Evolutionary conservation across 768 basidiomycete species (phyloP).

Genomic region (Filobasidium floriforme): DNA sequence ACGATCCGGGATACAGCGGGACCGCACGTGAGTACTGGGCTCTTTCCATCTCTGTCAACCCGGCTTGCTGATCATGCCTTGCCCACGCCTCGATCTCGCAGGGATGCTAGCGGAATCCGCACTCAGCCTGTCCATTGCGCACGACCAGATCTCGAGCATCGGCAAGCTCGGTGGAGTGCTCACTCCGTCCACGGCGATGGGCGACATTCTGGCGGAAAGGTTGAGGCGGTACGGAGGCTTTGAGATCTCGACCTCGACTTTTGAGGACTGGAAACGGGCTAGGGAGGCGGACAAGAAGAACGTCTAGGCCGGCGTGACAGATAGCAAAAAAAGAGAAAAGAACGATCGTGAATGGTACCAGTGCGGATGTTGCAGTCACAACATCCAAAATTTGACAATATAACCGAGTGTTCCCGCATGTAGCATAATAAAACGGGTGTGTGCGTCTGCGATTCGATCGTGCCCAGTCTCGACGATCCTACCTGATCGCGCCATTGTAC

Average conservation of each 20-base stretch:
- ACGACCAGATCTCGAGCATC: conserved; percentile 54
- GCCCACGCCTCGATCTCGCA: conserved; percentile 29
- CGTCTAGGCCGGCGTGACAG: conserved; percentile 6
- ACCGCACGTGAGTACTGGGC: conserved; percentile 32
- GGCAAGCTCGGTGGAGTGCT: conserved; percentile 66
- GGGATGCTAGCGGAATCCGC: conserved; percentile 75
- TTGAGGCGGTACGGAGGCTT: conserved; percentile 49
- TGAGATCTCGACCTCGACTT: conserved; percentile 25
- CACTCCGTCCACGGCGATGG: conserved; percentile 76
- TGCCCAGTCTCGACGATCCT: too few species aligned
- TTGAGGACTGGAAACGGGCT: conserved; percentile 15
- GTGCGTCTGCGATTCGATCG: too few species aligned
- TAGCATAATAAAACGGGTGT: too few species aligned
- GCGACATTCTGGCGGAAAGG: conserved; percentile 53
- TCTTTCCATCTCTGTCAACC: neutral
- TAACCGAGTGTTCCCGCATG: too few species aligned
- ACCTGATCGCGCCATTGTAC: too few species aligned
- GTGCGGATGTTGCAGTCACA: too few species aligned
- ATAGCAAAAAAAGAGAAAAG: too few species aligned
- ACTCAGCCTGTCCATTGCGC: conserved; percentile 57
- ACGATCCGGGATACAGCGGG: conserved; percentile 56
- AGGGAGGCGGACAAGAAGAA: conserved; percentile 14
- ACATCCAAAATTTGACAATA: too few species aligned
- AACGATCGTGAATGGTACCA: too few species aligned
- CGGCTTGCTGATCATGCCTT: neutral